These are phyloP conservation scores for Telopea speciosissima DNA, from an alignment of 177 flowering plant genomes.

Conservation along the genomic window DNA sequence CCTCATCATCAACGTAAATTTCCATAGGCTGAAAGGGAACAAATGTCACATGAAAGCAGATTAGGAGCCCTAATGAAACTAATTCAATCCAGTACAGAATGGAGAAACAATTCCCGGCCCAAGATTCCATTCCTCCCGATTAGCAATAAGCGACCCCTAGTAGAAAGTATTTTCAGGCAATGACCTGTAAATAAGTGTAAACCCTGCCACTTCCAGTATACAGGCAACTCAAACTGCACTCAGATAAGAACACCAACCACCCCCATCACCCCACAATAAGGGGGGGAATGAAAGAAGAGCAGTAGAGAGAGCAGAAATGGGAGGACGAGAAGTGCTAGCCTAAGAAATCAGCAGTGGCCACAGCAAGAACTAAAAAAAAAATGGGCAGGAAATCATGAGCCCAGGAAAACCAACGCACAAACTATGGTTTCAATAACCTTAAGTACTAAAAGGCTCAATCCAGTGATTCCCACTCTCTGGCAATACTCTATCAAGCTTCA, in stretches of 20 bases:
- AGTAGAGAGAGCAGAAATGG: no score
- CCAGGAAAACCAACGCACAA: conserved; percentile 1
- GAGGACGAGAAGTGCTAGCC: neutral
- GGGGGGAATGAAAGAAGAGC: no score
- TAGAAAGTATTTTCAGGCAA: conserved; percentile 11
- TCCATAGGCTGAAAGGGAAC: conserved; percentile 98
- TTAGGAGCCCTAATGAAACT: conserved; percentile 46
- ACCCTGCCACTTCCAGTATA: neutral
- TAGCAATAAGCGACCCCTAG: conserved; percentile 23
- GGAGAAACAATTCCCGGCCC: conserved; percentile 29
- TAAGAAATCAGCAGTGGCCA: neutral
- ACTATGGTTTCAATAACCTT: neutral
- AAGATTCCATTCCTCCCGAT: conserved; percentile 31
- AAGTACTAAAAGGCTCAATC: neutral
- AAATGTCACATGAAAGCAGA: conserved; percentile 55
- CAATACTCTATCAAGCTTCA: neutral
- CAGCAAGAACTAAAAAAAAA: neutral
- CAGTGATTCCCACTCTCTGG: neutral
- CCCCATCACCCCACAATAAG: no score
- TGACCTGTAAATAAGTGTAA: neutral
- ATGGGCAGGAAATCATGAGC: neutral
- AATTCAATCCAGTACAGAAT: conserved; percentile 42
- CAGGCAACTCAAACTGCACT: neutral
- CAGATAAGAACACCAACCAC: neutral
- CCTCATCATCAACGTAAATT: conserved; percentile 98